phyloP scores from a whole-genome alignment of 495 filamentous ascomycete genomes.

The Durotheca rogersii region DNA sequence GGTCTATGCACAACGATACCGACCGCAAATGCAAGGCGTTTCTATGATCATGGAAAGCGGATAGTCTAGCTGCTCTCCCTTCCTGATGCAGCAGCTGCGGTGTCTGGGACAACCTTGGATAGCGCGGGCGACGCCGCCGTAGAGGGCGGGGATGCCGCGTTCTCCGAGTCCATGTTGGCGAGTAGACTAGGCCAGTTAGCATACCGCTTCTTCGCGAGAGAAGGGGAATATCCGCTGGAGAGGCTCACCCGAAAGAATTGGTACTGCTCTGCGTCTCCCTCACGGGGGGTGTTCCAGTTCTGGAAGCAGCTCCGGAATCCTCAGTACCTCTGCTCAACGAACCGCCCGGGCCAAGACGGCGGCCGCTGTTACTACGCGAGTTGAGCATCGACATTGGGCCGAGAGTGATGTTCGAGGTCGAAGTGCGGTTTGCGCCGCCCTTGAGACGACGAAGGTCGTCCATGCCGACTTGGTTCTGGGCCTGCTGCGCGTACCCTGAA shows the following conservation, averaged over 20 bases:
- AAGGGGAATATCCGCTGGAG: no score
- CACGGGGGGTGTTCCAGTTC: constrained; percentile 81
- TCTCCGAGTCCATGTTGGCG: constrained; percentile 53
- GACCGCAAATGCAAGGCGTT: constrained; percentile 37
- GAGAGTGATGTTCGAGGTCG: constrained; percentile 66
- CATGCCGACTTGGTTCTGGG: constrained; percentile 74
- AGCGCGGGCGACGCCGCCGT: constrained; percentile 59
- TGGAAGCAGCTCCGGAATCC: constrained; percentile 72
- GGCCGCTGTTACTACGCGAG: constrained; percentile 77
- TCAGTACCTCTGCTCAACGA: constrained; percentile 69
- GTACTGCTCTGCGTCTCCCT: constrained; percentile 67
- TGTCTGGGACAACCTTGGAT: constrained; percentile 63
- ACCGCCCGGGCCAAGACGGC: constrained; percentile 72
- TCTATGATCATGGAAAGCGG: constrained; percentile 29
- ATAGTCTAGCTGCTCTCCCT: constrained; percentile 44
- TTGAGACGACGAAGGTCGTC: constrained; percentile 85
- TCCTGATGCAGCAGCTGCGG: constrained; percentile 47
- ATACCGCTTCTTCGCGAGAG: no score
- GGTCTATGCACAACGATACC: constrained; percentile 41
- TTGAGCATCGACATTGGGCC: constrained; percentile 79
- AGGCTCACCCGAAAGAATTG: constrained; percentile 87
- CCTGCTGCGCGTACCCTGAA: constrained; percentile 64
- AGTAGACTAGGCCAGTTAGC: constrained; percentile 44
- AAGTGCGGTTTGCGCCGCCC: constrained; percentile 51
- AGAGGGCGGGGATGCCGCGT: constrained; percentile 63